phyloP scores from a whole-genome alignment of 306 rosid species.

The Benincasa hispida region DNA sequence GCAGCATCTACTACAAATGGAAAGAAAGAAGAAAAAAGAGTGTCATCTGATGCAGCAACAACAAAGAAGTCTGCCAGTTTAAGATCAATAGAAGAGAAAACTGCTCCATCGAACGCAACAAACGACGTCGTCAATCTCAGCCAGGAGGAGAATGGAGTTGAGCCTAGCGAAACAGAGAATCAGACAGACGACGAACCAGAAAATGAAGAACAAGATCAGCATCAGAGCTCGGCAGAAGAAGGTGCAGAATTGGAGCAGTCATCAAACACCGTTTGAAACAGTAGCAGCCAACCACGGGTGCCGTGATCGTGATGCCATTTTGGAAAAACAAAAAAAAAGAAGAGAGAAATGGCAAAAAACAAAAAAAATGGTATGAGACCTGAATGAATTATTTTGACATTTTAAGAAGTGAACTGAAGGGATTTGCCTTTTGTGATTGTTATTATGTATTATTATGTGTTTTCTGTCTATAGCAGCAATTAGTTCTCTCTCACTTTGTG shows the following conservation, averaged over 20 bases:
- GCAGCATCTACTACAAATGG: conserved; percentile 14
- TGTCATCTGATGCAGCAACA: conserved; percentile 6
- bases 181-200: conserved; percentile 19
- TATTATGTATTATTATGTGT: not conserved
- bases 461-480: conserved; percentile 1
- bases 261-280: conserved; percentile 12
- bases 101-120: conserved; percentile 5
- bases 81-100: conserved; percentile 27
- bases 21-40: conserved; percentile 21
- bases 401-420: not conserved
- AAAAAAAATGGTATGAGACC: conserved; percentile 19
- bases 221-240: not conserved
- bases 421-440: not conserved
- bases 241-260: conserved; percentile 30
- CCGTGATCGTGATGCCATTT: conserved; percentile 2
- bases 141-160: conserved; percentile 18
- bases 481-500: conserved; percentile 4
- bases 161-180: conserved; percentile 25
- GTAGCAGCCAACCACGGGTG: too few relatives aligned
- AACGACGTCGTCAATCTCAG: not conserved
- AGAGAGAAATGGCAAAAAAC: not conserved
- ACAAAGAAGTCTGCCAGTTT: conserved; percentile 15
- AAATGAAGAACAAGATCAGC: conserved; percentile 40
- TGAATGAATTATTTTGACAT: conserved; percentile 28
- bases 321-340: not conserved